Evolutionary conservation across 257 asterid genomes (phyloP).

Genomic region (Voacanga thouarsii): DNA sequence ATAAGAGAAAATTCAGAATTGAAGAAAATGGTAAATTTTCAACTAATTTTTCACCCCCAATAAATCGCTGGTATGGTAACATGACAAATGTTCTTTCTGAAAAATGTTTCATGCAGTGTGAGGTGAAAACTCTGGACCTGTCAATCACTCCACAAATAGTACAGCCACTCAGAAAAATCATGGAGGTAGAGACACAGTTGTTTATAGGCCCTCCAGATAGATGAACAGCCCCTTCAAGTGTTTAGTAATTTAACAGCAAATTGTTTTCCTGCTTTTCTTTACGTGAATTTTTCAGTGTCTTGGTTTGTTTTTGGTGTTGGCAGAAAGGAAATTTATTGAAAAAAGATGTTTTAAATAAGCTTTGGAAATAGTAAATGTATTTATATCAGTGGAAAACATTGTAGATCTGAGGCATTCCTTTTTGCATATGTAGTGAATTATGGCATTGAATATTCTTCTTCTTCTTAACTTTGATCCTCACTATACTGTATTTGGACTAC

Average conservation of each 20-base stretch:
- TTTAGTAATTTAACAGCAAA: too few species aligned
- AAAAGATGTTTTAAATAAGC: not conserved
- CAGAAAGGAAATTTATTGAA: not conserved
- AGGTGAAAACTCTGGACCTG: constrained; percentile 24
- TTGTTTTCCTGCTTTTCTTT: not conserved
- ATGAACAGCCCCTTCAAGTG: not conserved
- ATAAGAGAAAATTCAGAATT: constrained; percentile 39
- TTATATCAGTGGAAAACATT: not conserved
- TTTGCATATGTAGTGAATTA: not conserved
- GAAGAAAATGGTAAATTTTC: constrained; percentile 38
- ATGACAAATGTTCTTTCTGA: not conserved
- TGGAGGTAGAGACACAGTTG: constrained; percentile 48
- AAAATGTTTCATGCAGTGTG: constrained; percentile 21
- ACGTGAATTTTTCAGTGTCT: too few species aligned
- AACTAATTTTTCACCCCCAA: too few species aligned
- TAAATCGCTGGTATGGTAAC: not conserved
- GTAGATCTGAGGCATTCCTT: not conserved
- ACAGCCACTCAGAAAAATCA: constrained; percentile 13
- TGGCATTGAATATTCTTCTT: not conserved
- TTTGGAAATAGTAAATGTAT: not conserved
- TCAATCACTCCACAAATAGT: constrained; percentile 18
- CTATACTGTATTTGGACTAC: too few species aligned
- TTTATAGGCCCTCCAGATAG: constrained; percentile 42
- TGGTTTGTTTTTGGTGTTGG: not conserved
- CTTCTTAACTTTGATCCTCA: too few species aligned